These are phyloP conservation scores for Diutina neorugosa DNA, from an alignment of 1,139 yeast genomes.

Conservation along the genomic window DNA sequence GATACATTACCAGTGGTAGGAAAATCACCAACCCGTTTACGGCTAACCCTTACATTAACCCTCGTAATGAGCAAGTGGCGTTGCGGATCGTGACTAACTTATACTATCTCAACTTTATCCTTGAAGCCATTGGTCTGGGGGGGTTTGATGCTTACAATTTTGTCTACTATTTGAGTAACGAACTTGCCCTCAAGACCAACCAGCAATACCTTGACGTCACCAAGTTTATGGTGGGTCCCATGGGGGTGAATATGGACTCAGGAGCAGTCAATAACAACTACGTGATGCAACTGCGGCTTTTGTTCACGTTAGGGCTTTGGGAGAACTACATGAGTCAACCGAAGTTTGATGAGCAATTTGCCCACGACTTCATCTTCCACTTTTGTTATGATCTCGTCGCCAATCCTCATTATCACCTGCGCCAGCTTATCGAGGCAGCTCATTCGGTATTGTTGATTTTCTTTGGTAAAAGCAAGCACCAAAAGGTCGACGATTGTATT, in stretches of 20 bases:
- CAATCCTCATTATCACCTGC: constrained; percentile 16
- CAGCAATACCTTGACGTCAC: not conserved
- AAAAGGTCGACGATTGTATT: constrained; percentile 8
- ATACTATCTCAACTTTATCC: constrained; percentile 42
- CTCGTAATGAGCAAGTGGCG: not conserved
- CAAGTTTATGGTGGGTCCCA: not conserved
- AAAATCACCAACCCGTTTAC: not conserved
- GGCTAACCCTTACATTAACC: not conserved
- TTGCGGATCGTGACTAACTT: constrained; percentile 26
- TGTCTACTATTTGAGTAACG: constrained; percentile 43
- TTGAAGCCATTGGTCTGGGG: constrained; percentile 52
- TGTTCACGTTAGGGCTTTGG: constrained; percentile 46
- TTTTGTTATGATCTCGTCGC: constrained; percentile 29
- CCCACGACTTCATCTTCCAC: constrained; percentile 25
- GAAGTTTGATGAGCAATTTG: constrained; percentile 13
- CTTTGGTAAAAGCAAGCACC: constrained; percentile 14
- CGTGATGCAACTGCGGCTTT: constrained; percentile 34
- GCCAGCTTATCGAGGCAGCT: constrained; percentile 45
- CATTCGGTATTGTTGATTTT: constrained; percentile 54
- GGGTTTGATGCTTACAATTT: constrained; percentile 63
- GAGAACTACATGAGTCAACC: constrained; percentile 41
- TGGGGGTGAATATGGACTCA: constrained; percentile 20
- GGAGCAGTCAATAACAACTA: constrained; percentile 20
- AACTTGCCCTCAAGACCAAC: constrained; percentile 17
- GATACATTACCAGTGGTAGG: constrained; percentile 14